These are phyloP conservation scores for Blastobotrys apis DNA, from an alignment of 1,139 yeast genomes.

Conservation along the genomic window DNA sequence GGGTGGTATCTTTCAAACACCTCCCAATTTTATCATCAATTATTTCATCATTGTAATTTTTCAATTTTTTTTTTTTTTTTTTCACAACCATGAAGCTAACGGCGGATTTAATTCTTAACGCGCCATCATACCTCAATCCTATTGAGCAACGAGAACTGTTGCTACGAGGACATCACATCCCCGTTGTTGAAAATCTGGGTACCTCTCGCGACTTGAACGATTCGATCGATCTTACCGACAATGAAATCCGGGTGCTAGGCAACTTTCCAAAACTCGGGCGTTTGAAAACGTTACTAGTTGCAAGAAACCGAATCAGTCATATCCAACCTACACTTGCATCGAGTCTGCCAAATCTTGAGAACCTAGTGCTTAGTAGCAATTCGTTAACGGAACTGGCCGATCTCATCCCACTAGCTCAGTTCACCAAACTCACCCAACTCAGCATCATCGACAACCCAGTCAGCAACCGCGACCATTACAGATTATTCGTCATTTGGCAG, in stretches of 20 bases:
- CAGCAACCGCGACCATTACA: slow-evolving; percentile 46
- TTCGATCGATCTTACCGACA: slow-evolving; percentile 64
- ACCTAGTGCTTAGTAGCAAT: slow-evolving; percentile 54
- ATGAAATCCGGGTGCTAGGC: slow-evolving; percentile 52
- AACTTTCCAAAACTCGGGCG: slow-evolving; percentile 48
- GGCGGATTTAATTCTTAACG: slow-evolving; percentile 44
- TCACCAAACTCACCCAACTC: slow-evolving; percentile 45
- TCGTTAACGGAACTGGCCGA: slow-evolving; percentile 42
- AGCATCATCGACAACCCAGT: slow-evolving; percentile 62
- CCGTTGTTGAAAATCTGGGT: slow-evolving; percentile 43
- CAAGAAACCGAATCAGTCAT: slow-evolving; percentile 51
- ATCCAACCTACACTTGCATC: slow-evolving; percentile 38
- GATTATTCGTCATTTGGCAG: slow-evolving; percentile 56
- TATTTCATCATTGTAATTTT: too few relatives aligned
- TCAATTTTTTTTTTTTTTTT: too few relatives aligned
- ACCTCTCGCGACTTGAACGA: slow-evolving; percentile 44
- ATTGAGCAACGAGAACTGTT: slow-evolving; percentile 43
- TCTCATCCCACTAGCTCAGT: slow-evolving; percentile 37
- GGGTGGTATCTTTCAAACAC: too few relatives aligned
- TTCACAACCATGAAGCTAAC: slow-evolving; percentile 47
- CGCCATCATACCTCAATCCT: slow-evolving; percentile 50
- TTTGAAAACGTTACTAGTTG: slow-evolving; percentile 50
- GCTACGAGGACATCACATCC: slow-evolving; percentile 41
- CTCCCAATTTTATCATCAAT: too few relatives aligned
- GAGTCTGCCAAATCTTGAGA: slow-evolving; percentile 44